Evolutionary conservation across 495 filamentous ascomycete genomes (phyloP), one percentile per base, ranked within the genome.

Genomic region (Hyaloscypha hepaticicola): DNA sequence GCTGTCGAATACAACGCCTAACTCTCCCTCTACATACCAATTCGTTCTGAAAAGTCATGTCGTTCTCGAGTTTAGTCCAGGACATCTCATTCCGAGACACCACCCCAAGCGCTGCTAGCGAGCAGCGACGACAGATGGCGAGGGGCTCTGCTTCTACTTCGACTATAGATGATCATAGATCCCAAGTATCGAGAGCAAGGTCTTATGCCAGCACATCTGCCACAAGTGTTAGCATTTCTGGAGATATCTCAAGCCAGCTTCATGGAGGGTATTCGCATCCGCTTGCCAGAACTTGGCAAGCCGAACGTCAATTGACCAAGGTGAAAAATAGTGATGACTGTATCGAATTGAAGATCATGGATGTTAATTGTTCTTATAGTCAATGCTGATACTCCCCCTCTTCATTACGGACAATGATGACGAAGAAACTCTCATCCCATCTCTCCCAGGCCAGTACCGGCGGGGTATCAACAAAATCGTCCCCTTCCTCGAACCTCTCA

Each of bases 301-400:
- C 95, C 11, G 96, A 99, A 78, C 84, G 93, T 55, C 93, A 98
- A 82, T 84, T 99, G 72, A 98, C 96, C 22, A 99, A 99, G 86
- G 93, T 93, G 65, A 58, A 80, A 66, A 51, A 51, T 27, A 25
- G 38, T n/a, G 33, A 29, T n/a, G n/a, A n/a, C n/a, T n/a, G n/a
- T n/a, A n/a, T n/a, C n/a, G 31, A 34, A 19, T 45, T 55, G 21
- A 61, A 25, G 24, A 53, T 33, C 19, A 14, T n/a, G 21, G n/a
- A 25, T 65, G 55, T 53, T 66, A 6, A 61, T 26, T 34, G 25
- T 24, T 2, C 21, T 34, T 49, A 3, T 68, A 96, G 94, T 93
- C 93, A 33, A 98, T 98, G 94, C 85, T 99, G 69, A 96, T 99
- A 58, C 97, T 96, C 76, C 95, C 95, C 2, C 83, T 99, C 50